Percentiles rank a stretch among this genome's conserved stretches.
phyloP scores from a whole-genome alignment of 2,329 filamentous ascomycete genomes.

The Pseudonectria buxi region DNA sequence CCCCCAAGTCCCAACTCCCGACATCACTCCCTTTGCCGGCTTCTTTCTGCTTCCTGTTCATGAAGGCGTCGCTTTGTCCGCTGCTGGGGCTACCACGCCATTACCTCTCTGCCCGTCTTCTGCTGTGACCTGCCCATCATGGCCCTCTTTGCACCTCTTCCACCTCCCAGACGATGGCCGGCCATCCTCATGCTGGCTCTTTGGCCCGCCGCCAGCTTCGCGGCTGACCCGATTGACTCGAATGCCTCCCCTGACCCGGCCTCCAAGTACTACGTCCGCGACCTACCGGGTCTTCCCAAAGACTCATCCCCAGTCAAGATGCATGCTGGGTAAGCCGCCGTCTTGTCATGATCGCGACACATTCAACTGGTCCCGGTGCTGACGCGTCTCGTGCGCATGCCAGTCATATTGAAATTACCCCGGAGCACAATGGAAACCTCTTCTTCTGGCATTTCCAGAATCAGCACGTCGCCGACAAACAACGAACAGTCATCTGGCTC shows the following conservation, averaged over 20 bases:
- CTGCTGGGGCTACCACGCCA: constrained; percentile 4
- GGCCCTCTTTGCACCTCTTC: constrained; percentile 19
- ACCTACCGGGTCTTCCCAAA: constrained; percentile 75
- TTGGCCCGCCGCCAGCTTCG: constrained; percentile 30
- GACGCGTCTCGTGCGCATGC: constrained; percentile 10
- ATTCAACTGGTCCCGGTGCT: constrained; percentile 7
- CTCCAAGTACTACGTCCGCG: constrained; percentile 83
- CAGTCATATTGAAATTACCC: constrained; percentile 86
- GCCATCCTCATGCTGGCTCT: constrained; percentile 33
- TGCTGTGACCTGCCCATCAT: constrained; percentile 17
- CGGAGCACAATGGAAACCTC: constrained; percentile 80
- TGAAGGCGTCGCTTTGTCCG: constrained; percentile 4
- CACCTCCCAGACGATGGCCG: constrained; percentile 24
- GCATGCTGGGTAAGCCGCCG: constrained; percentile 79
- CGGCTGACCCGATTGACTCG: constrained; percentile 10
- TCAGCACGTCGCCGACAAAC: constrained; percentile 83
- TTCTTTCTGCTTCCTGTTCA: constrained; percentile 2
- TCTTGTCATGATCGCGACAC: neutral
- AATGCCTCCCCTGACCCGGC: constrained; percentile 14
- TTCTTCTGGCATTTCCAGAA: constrained; percentile 99
- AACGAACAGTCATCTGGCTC: constrained; percentile 90
- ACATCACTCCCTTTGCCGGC: constrained; percentile 3
- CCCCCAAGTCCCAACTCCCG: constrained; percentile 6
- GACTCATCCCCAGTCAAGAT: constrained; percentile 75
- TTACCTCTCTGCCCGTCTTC: no score